Percentiles rank a stretch among this genome's conserved stretches.
Evolutionary conservation across 2,329 filamentous ascomycete genomes (phyloP).

Genomic region (Talaromyces sp.): DNA sequence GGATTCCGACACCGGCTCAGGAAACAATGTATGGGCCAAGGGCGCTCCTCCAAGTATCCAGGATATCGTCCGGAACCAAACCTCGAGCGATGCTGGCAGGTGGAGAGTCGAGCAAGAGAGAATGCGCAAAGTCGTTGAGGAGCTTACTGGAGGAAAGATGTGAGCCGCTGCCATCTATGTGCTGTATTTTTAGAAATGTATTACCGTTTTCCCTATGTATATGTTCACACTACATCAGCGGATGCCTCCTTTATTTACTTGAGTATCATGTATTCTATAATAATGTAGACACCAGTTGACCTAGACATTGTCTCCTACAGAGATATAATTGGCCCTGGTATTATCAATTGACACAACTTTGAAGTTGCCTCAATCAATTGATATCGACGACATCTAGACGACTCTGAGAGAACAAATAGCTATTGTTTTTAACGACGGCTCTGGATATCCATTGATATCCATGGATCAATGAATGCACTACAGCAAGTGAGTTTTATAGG

Average conservation of each 20-base stretch:
- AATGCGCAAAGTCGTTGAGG: slow-evolving; percentile 60
- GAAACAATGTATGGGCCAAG: slow-evolving; percentile 49
- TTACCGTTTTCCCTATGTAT: neutral
- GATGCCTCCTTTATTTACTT: neutral
- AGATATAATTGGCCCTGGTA: neutral
- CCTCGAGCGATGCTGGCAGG: slow-evolving; percentile 27
- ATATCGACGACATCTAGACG: no score
- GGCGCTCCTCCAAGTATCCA: slow-evolving; percentile 40
- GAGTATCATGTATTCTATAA: no score
- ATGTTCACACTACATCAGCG: neutral
- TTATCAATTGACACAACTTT: neutral
- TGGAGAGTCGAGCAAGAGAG: slow-evolving; percentile 50
- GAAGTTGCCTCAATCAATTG: neutral
- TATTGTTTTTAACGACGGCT: no score
- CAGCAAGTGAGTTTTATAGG: neutral
- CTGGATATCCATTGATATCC: neutral
- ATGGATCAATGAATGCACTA: neutral
- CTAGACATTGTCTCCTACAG: neutral
- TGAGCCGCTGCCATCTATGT: slow-evolving; percentile 16
- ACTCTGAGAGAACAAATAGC: no score
- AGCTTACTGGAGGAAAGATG: slow-evolving; percentile 63
- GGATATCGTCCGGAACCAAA: slow-evolving; percentile 24
- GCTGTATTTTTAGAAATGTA: slow-evolving; percentile 1
- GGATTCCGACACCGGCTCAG: slow-evolving; percentile 37
- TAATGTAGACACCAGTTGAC: neutral